Evolutionary conservation across 257 asterid genomes (phyloP), one percentile per base, ranked within the genome.

Genomic region (Jacaranda mimosifolia): DNA sequence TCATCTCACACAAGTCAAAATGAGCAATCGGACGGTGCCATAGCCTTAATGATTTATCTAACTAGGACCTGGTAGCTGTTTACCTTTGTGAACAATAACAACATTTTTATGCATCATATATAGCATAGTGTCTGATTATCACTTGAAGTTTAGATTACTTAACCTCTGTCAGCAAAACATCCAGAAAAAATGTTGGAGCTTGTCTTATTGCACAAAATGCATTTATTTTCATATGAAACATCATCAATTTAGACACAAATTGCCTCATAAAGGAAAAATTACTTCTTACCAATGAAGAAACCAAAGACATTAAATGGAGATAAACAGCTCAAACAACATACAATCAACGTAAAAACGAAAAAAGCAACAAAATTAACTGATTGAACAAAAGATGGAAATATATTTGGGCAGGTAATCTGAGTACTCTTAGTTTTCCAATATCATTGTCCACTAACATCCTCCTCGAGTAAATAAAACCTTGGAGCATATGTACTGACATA

Each of bases 1-100:
- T 62, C 90, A 84, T 70, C 84, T 89, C 76, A 81, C 84, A 5
- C 86, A 82, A 70, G 39, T 82, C 72, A 73, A 70, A 77, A 21
- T 36, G 52, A 63, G 48, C 35, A 74, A 75, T n/a, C 62, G 45
- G 58, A 75, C 18, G 70, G 58, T 26, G 21, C 72, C 55, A 77
- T 48, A 59, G 52, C 35, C 69, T 57, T 15, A 69, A 19, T 56
- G 65, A 18, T 59, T 11, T 21, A 11, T 59, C 42, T 13, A 32
- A 59, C 66, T 17, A 59, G 66, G 18, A 40, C 2, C 51, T 63
- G 9, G n/a, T 6, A n/a, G 49, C 42, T 59, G 39, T 57, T 57
- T n/a, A n/a, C 17, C 63, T 57, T 57, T 57, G 4, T 9, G 17
- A 32, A 19, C 40, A 59, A 59, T 4, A 19, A 19, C 1, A 5